Base-by-base conservation (phyloP, 345 rosid species). In the Clausena lansium region DNA sequence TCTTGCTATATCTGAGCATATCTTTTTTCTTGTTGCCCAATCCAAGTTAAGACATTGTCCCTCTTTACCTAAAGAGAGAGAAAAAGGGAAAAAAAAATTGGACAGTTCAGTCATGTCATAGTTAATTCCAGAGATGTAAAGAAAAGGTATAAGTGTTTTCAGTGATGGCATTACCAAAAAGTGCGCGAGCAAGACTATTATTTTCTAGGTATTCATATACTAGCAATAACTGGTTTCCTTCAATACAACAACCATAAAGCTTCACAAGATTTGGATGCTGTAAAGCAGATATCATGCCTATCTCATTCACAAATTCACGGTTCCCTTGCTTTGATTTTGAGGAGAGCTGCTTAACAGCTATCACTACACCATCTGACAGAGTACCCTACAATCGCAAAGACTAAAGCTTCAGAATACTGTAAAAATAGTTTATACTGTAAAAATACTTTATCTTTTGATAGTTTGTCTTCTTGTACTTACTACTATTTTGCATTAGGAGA, bases 311-410 rank as follows among this genome's bases (percentile, higher is more conserved):
- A 61, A 91, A 91, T 83, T 91, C 92, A 6, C 92, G 89, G 65
- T 91, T 87, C 27, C 94, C 94, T 83, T 91, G 92, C 82, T 85
- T 91, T 6, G 94, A 91, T 83, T 87, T 89, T 32, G 94, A 83
- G 4, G 94, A 91, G 13, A 91, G 87, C 81, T 91, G 94, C 83
- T 91, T 91, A 17, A 91, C 94, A 28, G 94, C 94, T 74, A 91
- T 87, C 50, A 86, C 80, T 1, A 63, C 74, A 45, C 90, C 92
- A 80, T 91, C 91, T 6, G 85, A 78, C 4, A 91, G 80, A 59
- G 73, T 84, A 70, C 94, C 94, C 94, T 91, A 76, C 25, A 77
- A 83, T 79, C 38, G 57, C 77, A 64, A 75, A n/a, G 17, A 58
- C 15, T 70, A 35, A 71, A 35, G 9, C 58, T 62, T 75, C 52